Evolutionary conservation across 805 yeast species (phyloP), one percentile per base, ranked within the genome.

Genomic region (Zygosaccharomyces bailii): DNA sequence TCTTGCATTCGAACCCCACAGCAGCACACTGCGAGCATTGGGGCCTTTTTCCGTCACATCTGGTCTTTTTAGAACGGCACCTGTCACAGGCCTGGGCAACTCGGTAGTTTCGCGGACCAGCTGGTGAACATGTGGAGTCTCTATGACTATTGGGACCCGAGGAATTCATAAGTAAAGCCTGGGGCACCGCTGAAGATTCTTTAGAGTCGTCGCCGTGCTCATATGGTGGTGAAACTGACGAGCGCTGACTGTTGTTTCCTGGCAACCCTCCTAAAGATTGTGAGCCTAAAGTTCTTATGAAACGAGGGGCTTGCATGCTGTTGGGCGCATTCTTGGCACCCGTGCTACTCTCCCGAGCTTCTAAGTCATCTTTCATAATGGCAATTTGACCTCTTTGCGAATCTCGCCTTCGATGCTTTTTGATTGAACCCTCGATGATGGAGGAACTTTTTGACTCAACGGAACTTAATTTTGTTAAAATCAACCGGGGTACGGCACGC

Each of bases 81-180:
- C 97, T 68, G 60, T 88, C 96, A 64, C 96, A 88, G 0, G 96
- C 96, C 60, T 88, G 96, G 0, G 96, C 90, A 2, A 86, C 85
- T 45, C 96, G 67, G 46, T 79, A 82, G 0, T 76, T 71, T 4
- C 30, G 40, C 4, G 40, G 30, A 9, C 24, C 32, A 5, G 40
- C 33, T 25, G 40, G 40, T 2, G 40, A 37, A 20, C 52, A 23
- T n/a, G 47, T 42, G 11, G 52, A 48, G 36, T 20, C 31, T 7
- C 31, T 27, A 16, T 27, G 13, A 32, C 32, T 30, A 25, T 24
- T 10, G 40, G 14, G 21, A 24, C 40, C 14, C 14, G 31, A 27
- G 16, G 31, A 27, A 7, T 27, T 27, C 31, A 10, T n/a, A 4
- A 27, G 31, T 2, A 16, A 10, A n/a, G 40, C 24, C 23, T 24